These are phyloP conservation scores for Bidens hawaiensis DNA, from an alignment of 140 eudicot species.

Conservation along the genomic window DNA sequence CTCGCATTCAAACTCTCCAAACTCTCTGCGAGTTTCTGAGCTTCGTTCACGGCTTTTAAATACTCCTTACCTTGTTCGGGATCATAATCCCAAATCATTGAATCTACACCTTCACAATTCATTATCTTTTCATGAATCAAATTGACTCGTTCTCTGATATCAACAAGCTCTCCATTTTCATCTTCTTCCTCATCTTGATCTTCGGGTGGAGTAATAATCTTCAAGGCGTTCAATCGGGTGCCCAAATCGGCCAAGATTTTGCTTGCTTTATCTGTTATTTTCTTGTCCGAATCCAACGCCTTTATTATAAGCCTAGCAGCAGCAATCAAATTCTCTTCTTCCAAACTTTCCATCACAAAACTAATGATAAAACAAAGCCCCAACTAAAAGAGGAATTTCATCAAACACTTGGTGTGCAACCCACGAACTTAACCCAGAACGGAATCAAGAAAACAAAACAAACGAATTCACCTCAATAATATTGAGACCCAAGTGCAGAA, in stretches of 20 bases:
- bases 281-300: constrained; percentile 59
- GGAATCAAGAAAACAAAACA: too few species aligned
- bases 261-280: constrained; percentile 41
- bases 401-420: constrained; percentile 23
- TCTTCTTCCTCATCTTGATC: constrained; percentile 20
- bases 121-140: constrained; percentile 55
- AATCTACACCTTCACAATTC: constrained; percentile 54
- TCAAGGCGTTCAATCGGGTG: constrained; percentile 43
- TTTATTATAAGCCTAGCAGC: constrained; percentile 57
- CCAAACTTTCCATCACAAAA: constrained; percentile 32
- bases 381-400: too few species aligned
- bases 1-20: constrained; percentile 40
- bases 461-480: too few species aligned
- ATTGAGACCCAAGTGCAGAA: too few species aligned
- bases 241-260: constrained; percentile 68
- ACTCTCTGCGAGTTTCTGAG: constrained; percentile 47
- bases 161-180: constrained; percentile 19
- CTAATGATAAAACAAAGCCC: background rate
- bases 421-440: too few species aligned
- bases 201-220: constrained; percentile 19
- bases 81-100: constrained; percentile 85
- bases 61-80: constrained; percentile 67
- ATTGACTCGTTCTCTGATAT: constrained; percentile 48
- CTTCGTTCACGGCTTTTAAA: constrained; percentile 64
- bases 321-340: constrained; percentile 68